Conservation (phyloP, 176 grass and related monocot species). For the Secale cereale region DNA sequence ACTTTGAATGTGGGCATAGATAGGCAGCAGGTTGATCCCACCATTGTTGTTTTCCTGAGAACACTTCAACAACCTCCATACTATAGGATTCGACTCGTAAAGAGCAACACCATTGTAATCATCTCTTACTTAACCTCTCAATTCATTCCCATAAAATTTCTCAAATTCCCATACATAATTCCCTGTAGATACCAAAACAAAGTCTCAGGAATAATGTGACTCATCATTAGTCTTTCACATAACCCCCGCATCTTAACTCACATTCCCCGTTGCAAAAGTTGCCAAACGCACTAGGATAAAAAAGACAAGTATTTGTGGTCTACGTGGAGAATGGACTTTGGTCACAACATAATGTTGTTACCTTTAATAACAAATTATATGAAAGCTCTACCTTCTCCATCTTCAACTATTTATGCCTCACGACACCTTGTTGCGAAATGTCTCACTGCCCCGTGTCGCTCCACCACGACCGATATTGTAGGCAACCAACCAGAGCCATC, state of each 20-base stretch:
- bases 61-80: neutral
- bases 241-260: neutral
- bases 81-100: too few species aligned
- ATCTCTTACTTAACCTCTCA: neutral
- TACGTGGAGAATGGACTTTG: neutral
- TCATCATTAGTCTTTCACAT: neutral
- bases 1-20: neutral
- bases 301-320: neutral
- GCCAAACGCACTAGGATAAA: neutral
- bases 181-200: neutral
- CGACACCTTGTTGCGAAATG: neutral
- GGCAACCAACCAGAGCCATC: too few species aligned
- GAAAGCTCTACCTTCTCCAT: neutral
- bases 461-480: too few species aligned
- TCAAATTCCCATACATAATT: neutral
- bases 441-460: neutral
- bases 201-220: neutral
- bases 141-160: neutral
- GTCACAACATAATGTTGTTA: neutral
- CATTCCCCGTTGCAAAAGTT: neutral
- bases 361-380: neutral
- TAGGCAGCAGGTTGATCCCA: neutral
- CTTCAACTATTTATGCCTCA: neutral
- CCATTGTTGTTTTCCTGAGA: neutral
- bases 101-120: neutral